Percentiles rank a stretch among this genome's conserved stretches.
Conservation (phyloP, 2,329 filamentous ascomycete species). For the Aspergillus sp. region DNA sequence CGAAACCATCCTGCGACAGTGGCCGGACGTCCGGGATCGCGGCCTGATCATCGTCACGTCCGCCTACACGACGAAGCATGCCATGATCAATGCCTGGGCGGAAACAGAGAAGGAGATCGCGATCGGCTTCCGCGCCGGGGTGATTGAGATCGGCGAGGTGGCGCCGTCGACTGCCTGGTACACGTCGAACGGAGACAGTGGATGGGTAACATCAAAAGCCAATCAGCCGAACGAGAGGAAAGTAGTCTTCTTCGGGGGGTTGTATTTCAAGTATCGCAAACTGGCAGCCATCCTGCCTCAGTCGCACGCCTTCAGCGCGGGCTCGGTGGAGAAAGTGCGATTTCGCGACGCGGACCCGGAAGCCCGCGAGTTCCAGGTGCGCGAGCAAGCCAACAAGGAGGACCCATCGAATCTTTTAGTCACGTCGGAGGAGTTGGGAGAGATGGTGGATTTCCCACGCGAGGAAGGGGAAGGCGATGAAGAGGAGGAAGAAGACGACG, state of each 20-base stretch:
- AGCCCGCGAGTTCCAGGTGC: constrained; percentile 1
- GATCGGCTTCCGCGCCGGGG: constrained; percentile 1
- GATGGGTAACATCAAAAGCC: neutral
- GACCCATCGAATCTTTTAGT: neutral
- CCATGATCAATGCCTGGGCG: constrained; percentile 6
- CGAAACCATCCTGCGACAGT: neutral
- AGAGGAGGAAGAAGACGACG: neutral
- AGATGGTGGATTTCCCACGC: constrained; percentile 2
- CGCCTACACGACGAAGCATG: neutral
- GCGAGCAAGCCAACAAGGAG: neutral
- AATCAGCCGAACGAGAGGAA: neutral
- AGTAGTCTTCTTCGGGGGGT: constrained; percentile 4
- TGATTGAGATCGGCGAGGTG: constrained; percentile 4
- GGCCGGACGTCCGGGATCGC: constrained; percentile 5
- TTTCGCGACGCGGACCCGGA: constrained; percentile 1
- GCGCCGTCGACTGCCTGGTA: constrained; percentile 4
- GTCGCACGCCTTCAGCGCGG: constrained; percentile 4
- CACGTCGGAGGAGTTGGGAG: constrained; percentile 3
- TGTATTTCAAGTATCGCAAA: constrained; percentile 4
- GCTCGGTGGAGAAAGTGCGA: constrained; percentile 1
- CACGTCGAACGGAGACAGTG: constrained; percentile 3
- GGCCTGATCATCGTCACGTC: constrained; percentile 5
- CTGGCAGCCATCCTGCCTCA: constrained; percentile 2
- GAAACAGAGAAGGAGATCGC: constrained; percentile 2
- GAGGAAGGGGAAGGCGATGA: neutral